These are phyloP conservation scores for Fusarium bulbicola DNA, from an alignment of 2,329 filamentous ascomycete species.

Conservation along the genomic window DNA sequence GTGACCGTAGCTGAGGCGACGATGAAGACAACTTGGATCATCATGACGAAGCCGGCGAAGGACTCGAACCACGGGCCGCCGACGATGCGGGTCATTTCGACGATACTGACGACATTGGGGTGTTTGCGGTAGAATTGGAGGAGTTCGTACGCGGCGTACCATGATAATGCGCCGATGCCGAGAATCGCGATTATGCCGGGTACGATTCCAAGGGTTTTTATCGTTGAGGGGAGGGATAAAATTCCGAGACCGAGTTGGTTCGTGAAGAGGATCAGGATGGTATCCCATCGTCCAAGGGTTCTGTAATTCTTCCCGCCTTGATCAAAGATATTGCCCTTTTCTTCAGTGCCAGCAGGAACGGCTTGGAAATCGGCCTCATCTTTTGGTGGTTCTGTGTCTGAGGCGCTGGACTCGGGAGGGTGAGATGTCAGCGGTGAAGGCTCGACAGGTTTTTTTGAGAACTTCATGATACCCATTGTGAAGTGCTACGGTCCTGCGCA, in stretches of 20 bases:
- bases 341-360: constrained; percentile 19
- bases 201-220: constrained; percentile 71
- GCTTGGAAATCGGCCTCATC: constrained; percentile 26
- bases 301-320: constrained; percentile 42
- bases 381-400: constrained; percentile 27
- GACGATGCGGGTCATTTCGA: constrained; percentile 70
- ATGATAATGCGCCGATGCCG: constrained; percentile 70
- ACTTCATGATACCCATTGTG: constrained; percentile 29
- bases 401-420: constrained; percentile 14
- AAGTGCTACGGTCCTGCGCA: neutral
- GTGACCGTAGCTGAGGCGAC: constrained; percentile 35
- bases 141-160: constrained; percentile 56
- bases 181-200: constrained; percentile 74
- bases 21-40: constrained; percentile 37
- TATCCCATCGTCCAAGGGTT: constrained; percentile 40
- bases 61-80: constrained; percentile 36
- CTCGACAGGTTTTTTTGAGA: constrained; percentile 14
- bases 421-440: neutral
- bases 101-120: constrained; percentile 74
- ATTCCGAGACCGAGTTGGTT: constrained; percentile 45
- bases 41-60: constrained; percentile 33
- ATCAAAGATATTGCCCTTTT: constrained; percentile 38
- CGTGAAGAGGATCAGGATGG: constrained; percentile 40
- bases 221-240: constrained; percentile 76
- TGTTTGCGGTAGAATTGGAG: constrained; percentile 75